Evolutionary conservation across 225 moss, liverwort and hornwort genomes (phyloP), one percentile per base, ranked within the genome.

Genomic region (Antitrichia curtipendula): DNA sequence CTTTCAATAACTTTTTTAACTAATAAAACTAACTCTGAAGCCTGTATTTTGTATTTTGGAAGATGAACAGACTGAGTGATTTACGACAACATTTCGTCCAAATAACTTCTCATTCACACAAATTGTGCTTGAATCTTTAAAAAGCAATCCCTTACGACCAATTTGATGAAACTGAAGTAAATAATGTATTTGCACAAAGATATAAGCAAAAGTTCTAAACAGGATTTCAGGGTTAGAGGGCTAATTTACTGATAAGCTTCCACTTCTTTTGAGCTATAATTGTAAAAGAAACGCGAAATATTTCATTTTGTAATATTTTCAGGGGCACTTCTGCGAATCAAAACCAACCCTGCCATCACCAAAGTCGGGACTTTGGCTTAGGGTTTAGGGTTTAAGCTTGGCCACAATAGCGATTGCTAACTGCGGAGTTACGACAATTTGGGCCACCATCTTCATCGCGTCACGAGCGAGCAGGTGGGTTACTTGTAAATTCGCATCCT

Each of bases 31-130:
- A 49, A 31, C 4, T 74, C 4, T 0, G 7, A 45, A 47, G 11
- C 10, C 2, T 0, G 0, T 29, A 18, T 31, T 73, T 0, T 0
- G 0, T 29, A 18, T 31, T 73, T 0, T 29, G 1, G 11, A 29
- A 29, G 17, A 18, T 47, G 13, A 68, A 24, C 5, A 8, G 0
- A n/a, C n/a, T n/a, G n/a, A 15, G 24, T 14, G 4, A 17, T 28
- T 72, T 10, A 28, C 17, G 10, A 28, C 18, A 73, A 73, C 29
- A 29, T 6, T 47, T 29, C 0, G 0, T 73, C 32, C 6, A 47
- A 49, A 74, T 73, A 73, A 74, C 18, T 45, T 25, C 12, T 22
- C 38, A 40, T 68, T 38, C 4, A 68, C 7, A 68, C 38, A 40
- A 40, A 68, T 7, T 68, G 22, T 68, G 22, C 7, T 68, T 22